Conservation (phyloP, 768 basidiomycete species). For the Hydnomerulius pinastri region DNA sequence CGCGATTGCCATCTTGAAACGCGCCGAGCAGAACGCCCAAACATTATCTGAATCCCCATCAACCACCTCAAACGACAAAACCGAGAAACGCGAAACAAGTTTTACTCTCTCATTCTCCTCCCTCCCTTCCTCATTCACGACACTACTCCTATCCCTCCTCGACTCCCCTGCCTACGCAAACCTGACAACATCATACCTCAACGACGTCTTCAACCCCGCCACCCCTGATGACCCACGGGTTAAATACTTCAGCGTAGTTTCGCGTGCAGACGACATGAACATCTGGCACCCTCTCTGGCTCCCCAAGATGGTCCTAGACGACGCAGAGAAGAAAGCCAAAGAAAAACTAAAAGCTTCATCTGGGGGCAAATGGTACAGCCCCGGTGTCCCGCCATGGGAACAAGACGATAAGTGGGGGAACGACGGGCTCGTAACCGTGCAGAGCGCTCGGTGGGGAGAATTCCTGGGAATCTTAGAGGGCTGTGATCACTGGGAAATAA, state of each 20-base stretch:
- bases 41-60: not conserved
- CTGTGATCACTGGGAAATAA: slow-evolving; percentile 95
- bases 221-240: slow-evolving; percentile 81
- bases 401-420: slow-evolving; percentile 73
- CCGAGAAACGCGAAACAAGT: slow-evolving; percentile 33
- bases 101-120: slow-evolving; percentile 56
- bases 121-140: slow-evolving; percentile 82
- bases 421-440: slow-evolving; percentile 90
- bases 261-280: slow-evolving; percentile 62
- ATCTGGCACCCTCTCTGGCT: slow-evolving; percentile 97
- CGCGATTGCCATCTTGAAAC: slow-evolving; percentile 1
- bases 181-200: slow-evolving; percentile 82
- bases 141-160: slow-evolving; percentile 81
- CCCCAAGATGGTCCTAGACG: slow-evolving; percentile 92
- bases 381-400: slow-evolving; percentile 44
- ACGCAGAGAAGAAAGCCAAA: slow-evolving; percentile 66
- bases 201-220: slow-evolving; percentile 75
- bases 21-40: not conserved
- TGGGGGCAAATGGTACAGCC: slow-evolving; percentile 4
- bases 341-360: slow-evolving; percentile 38
- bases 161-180: slow-evolving; percentile 98
- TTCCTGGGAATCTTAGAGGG: slow-evolving; percentile 89
- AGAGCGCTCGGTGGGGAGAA: slow-evolving; percentile 94
- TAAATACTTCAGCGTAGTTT: slow-evolving; percentile 91
- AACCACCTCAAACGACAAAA: not conserved